Percentiles rank a stretch among this genome's conserved stretches.
These are phyloP conservation scores for Fusarium paranaense DNA, from an alignment of 2,329 filamentous ascomycete genomes.

Conservation along the genomic window DNA sequence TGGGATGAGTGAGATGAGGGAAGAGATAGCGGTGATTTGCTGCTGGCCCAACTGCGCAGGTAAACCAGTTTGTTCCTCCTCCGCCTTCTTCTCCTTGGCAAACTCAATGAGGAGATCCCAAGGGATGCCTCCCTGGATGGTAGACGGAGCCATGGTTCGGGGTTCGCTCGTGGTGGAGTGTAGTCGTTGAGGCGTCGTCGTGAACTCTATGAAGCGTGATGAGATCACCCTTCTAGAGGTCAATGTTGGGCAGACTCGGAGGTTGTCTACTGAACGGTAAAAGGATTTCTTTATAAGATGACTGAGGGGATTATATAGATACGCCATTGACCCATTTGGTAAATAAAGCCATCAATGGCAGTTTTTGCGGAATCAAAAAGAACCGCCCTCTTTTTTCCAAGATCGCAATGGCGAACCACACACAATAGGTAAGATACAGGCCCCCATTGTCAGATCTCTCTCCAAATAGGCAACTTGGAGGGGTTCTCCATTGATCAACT, in stretches of 20 bases:
- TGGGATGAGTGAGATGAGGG: constrained; percentile 49
- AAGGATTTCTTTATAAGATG: neutral
- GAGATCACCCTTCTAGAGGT: neutral
- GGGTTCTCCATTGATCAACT: neutral
- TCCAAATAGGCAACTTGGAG: neutral
- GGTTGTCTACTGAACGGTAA: neutral
- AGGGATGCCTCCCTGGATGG: constrained; percentile 10
- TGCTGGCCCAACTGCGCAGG: constrained; percentile 52
- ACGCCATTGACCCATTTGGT: neutral
- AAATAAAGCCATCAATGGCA: neutral
- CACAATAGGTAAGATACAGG: neutral
- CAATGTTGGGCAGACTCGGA: neutral
- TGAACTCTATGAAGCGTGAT: neutral
- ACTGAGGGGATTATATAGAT: neutral
- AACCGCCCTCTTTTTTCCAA: neutral
- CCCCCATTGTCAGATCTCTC: neutral
- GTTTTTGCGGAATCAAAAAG: neutral
- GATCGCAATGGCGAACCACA: constrained; percentile 28
- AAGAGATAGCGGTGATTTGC: constrained; percentile 55
- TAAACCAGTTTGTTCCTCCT: constrained; percentile 22
- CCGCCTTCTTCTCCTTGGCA: constrained; percentile 28
- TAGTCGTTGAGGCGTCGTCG: neutral
- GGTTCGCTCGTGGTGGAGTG: neutral
- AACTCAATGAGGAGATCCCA: constrained; percentile 36
- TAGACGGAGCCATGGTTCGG: constrained; percentile 1